phyloP scores from a whole-genome alignment of 768 basidiomycete species.

The Suillus luteus region DNA sequence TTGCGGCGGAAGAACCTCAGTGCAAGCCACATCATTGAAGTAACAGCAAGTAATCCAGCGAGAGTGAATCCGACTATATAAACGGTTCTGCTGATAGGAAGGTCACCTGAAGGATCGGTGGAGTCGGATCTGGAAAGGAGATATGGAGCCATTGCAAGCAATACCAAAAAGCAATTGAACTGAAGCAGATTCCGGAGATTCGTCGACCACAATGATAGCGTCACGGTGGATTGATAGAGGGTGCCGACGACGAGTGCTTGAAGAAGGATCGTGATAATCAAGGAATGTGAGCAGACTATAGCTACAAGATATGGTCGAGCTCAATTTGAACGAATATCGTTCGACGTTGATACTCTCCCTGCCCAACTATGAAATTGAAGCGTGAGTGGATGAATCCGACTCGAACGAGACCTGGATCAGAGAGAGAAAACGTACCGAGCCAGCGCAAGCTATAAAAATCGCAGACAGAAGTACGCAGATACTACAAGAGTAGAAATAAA shows the following conservation, averaged over 20 bases:
- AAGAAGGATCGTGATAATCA: constrained; percentile 3
- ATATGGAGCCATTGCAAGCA: constrained; percentile 23
- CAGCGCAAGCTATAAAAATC: constrained; percentile 2
- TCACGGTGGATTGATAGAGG: constrained; percentile 13
- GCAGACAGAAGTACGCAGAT: not conserved
- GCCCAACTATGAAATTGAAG: not conserved
- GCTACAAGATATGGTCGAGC: not conserved
- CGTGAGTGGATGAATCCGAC: not conserved
- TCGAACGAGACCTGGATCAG: not conserved
- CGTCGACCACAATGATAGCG: constrained; percentile 11
- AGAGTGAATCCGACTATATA: constrained; percentile 55
- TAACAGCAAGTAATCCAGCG: constrained; percentile 42
- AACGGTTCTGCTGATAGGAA: constrained; percentile 29
- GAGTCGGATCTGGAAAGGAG: constrained; percentile 18
- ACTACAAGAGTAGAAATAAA: not conserved
- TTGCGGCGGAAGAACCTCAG: constrained; percentile 46
- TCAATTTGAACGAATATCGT: not conserved
- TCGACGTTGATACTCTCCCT: not conserved
- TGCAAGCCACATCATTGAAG: constrained; percentile 44
- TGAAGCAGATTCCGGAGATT: not conserved
- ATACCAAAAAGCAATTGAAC: constrained; percentile 6
- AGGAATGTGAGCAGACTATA: constrained; percentile 8
- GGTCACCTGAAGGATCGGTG: not conserved
- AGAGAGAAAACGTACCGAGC: not conserved
- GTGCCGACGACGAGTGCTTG: not conserved